These are phyloP conservation scores for Filobasidium floriforme DNA, from an alignment of 768 basidiomycete species.

Conservation along the genomic window DNA sequence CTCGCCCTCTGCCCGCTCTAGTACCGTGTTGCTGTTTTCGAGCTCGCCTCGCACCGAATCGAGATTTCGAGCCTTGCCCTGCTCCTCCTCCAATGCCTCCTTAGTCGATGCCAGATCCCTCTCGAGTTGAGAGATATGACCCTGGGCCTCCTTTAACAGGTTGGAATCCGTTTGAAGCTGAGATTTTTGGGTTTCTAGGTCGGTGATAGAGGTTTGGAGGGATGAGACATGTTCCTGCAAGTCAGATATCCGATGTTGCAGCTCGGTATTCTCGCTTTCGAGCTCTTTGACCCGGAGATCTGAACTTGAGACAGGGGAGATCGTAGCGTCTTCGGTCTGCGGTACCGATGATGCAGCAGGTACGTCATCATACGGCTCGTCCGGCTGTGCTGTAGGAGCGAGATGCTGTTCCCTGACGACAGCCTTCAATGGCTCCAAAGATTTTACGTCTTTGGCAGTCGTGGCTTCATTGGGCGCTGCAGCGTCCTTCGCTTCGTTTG, in stretches of 20 bases:
- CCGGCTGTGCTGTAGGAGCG: too few relatives aligned
- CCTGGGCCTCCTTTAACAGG: conserved; percentile 29
- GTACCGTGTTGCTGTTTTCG: background rate
- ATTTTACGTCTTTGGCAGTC: too few relatives aligned
- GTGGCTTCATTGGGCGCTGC: background rate
- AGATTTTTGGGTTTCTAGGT: conserved; percentile 22
- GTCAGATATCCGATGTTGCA: background rate
- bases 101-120: conserved; percentile 3
- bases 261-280: background rate
- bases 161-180: conserved; percentile 13
- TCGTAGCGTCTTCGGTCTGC: too few relatives aligned
- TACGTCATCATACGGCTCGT: too few relatives aligned
- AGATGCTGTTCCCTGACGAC: too few relatives aligned
- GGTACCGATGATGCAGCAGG: too few relatives aligned
- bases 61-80: background rate
- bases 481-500: background rate
- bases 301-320: too few relatives aligned
- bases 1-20: conserved; percentile 19
- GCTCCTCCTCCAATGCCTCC: conserved; percentile 5
- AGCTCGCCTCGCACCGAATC: conserved; percentile 1
- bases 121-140: conserved; percentile 16
- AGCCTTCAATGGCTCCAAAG: too few relatives aligned
- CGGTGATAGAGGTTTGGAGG: conserved; percentile 9
- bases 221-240: background rate
- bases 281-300: too few relatives aligned